Base-by-base conservation (phyloP, 345 rosid genomes). In the Rhodomyrtus tomentosa region DNA sequence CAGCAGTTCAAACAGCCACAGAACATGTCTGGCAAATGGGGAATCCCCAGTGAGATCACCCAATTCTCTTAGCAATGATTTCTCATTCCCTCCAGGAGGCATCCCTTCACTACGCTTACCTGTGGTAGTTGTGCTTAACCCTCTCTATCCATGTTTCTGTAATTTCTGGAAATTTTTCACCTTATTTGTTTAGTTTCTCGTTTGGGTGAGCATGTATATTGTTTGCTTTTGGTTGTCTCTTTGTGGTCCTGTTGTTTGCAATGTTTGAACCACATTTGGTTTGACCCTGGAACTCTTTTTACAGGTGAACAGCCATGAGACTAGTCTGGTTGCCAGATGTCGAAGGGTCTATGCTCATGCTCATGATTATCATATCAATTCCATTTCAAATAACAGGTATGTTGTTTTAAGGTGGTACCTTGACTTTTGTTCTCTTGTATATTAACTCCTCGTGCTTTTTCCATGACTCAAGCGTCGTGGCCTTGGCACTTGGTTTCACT, bases 331-430 rank as follows among this genome's bases (percentile, higher is more conserved):
- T 86, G 99, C 99, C 48, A 90, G 98, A 92, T 95, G 99, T 87
- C 95, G 99, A 72, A 93, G 99, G 90, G 94, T 95, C 48, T 97
- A 95, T 91, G 95, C 98, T 81, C 99, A 97, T 88, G 99, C 99
- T 84, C 99, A 97, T 91, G 99, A 97, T 89, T 97, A 97, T 92
- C 99, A 97, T 88, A 95, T 97, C 88, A 95, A 96, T 92, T 97
- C 99, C 52, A 97, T 97, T 85, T 97, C 99, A 81, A 96, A 91
- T 89, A 97, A 96, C 89, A 97, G 98, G 99, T 96, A 68, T 50
- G 55, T 81, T 72, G n/a, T 22, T 82, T 79, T 74, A 53, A 82
- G 52, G 32, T 83, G 36, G 53, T 73, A 18, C 27, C 5, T 51
- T 32, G 49, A 5, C 40, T 51, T 52, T 53, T 20, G 25, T 55